Conservation (phyloP, 1,139 yeast genomes). For the Zygotorulaspora mrakii region DNA sequence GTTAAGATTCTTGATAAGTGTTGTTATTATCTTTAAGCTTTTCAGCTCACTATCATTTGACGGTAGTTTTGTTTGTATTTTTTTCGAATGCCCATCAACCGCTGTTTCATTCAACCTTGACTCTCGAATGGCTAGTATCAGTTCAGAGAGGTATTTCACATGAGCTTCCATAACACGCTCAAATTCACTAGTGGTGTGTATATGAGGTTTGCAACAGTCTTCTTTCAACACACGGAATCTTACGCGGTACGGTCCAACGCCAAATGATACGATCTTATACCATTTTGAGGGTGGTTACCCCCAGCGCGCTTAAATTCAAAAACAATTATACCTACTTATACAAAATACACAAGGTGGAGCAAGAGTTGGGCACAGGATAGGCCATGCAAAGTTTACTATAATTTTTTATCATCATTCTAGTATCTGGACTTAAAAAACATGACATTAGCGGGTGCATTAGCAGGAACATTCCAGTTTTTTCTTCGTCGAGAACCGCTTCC, state of each 20-base stretch:
- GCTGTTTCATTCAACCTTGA: slow-evolving; percentile 13
- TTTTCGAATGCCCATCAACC: slow-evolving; percentile 5
- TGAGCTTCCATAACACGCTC: slow-evolving; percentile 26
- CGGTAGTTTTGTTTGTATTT: neutral
- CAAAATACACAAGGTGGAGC: neutral
- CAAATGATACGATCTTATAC: too few species aligned
- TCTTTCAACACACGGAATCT: too few species aligned
- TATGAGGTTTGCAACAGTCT: too few species aligned
- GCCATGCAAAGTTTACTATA: neutral
- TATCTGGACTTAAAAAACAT: neutral
- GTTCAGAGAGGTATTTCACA: slow-evolving; percentile 32
- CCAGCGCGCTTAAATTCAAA: slow-evolving; percentile 3
- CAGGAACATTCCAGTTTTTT: too few species aligned
- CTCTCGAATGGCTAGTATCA: slow-evolving; percentile 29
- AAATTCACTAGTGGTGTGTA: neutral
- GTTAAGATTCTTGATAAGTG: slow-evolving; percentile 26
- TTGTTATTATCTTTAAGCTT: slow-evolving; percentile 24
- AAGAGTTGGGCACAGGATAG: neutral
- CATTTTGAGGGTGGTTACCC: too few species aligned
- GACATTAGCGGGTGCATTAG: too few species aligned
- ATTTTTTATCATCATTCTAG: neutral
- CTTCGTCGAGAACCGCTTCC: too few species aligned
- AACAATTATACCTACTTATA: neutral
- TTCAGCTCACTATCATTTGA: slow-evolving; percentile 20
- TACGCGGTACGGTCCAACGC: too few species aligned